Conservation (phyloP, 116 monocot genomes). For the Papilionanthe hybrid region DNA sequence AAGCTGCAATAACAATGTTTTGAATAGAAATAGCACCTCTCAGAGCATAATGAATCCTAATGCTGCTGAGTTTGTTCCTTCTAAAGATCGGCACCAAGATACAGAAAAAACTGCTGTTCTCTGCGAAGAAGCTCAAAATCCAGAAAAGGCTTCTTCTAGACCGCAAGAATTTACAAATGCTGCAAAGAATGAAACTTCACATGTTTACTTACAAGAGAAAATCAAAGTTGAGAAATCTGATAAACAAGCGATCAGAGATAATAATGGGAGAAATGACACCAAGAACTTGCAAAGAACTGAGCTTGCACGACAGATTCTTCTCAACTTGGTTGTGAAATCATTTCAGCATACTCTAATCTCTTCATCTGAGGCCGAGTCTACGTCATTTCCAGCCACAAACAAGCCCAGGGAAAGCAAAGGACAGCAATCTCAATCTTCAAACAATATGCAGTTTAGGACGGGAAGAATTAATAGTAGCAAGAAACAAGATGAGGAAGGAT, state of each 20-base stretch:
- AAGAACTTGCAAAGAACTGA: constrained; percentile 39
- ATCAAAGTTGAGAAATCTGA: not conserved
- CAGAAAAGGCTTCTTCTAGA: too few species aligned
- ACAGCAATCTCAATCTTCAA: not conserved
- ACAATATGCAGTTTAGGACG: not conserved
- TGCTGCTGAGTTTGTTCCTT: too few species aligned
- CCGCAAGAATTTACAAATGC: too few species aligned
- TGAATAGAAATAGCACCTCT: too few species aligned
- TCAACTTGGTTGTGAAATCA: constrained; percentile 86
- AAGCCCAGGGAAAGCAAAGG: constrained; percentile 4
- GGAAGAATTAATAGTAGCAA: constrained; percentile 4
- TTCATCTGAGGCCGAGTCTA: constrained; percentile 7
- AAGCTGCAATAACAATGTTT: too few species aligned
- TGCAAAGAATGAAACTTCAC: not conserved
- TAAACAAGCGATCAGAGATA: constrained; percentile 5
- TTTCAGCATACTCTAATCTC: constrained; percentile 25
- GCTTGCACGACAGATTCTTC: constrained; percentile 80
- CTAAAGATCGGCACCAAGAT: too few species aligned
- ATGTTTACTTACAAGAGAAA: constrained; percentile 17
- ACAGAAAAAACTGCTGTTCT: too few species aligned
- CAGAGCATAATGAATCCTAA: too few species aligned
- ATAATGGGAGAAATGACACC: constrained; percentile 29
- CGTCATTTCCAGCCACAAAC: constrained; percentile 9
- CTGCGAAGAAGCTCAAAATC: too few species aligned
- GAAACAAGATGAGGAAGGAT: constrained; percentile 71